Evolutionary conservation across 2,329 filamentous ascomycete genomes (phyloP), one percentile per base, ranked within the genome.

Genomic region (Colletotrichum karsti): DNA sequence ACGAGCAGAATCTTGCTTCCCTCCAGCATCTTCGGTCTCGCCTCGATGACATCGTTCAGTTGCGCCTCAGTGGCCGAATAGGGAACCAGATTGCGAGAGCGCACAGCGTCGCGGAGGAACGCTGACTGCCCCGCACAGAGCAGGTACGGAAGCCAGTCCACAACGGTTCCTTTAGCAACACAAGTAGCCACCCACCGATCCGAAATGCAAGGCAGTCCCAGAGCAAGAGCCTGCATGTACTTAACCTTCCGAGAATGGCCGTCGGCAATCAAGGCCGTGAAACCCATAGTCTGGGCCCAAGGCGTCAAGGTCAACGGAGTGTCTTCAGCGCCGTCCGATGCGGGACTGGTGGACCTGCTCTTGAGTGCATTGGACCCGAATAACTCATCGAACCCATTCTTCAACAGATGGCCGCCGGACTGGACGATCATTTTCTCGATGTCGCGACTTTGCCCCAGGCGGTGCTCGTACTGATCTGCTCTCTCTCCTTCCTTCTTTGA

Each of bases 211-310:
- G 96, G 96, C 0, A 99, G 81, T 1, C 93, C 94, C 1, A 99
- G 87, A 0, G 96, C 95, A 2, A 99, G 87, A 0, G 96, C 96
- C 80, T 98, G 95, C 85, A 98, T 93, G 78, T 96, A 98, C 77
- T 98, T 99, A 55, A 91, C 88, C 70, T 94, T 94, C 51, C 95
- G 90, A 7, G 93, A 96, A 77, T 97, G 92, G 5, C 89, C 88
- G 74, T 98, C 93, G 0, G 95, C 92, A 67, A 99, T 93, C 13
- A 98, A 82, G 4, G 94, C 95, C 0, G 93, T 90, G 75, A 99
- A 98, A 0, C 93, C 91, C 1, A 90, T 82, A 2, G 85, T 80
- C 37, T 81, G 74, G 22, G 87, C 87, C 22, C 82, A 77, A 10
- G 82, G 71, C 2, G 82, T 88, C 1, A 97, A 83, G 1, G 78